phyloP scores from a whole-genome alignment of 176 grass and related monocot genomes.

The Rhynchospora tenuis region DNA sequence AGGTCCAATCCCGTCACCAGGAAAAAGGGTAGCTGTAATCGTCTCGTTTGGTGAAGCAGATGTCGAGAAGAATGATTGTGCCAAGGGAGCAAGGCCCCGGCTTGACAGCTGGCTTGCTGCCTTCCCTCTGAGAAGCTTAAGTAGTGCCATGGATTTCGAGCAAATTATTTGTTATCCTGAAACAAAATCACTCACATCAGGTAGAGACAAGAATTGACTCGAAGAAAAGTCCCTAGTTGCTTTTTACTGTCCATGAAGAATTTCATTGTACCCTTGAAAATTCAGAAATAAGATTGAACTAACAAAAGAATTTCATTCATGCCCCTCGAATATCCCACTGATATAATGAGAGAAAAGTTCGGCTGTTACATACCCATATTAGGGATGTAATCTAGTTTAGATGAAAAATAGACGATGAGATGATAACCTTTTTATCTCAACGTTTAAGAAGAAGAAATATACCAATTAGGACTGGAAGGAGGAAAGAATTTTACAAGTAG shows the following conservation, averaged over 20 bases:
- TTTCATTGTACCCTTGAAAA: neutral
- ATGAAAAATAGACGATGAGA: neutral
- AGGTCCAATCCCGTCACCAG: slow-evolving; percentile 89
- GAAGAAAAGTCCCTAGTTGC: neutral
- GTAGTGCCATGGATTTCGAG: slow-evolving; percentile 27
- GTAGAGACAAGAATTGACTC: neutral
- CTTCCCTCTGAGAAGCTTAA: slow-evolving; percentile 25
- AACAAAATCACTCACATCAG: neutral
- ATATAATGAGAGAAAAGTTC: neutral
- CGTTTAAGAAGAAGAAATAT: neutral
- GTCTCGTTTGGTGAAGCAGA: neutral
- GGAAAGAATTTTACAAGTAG: neutral
- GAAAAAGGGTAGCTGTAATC: slow-evolving; percentile 76
- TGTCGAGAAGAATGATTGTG: slow-evolving; percentile 21
- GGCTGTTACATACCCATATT: neutral
- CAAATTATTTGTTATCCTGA: slow-evolving; percentile 1
- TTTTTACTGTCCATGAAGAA: neutral
- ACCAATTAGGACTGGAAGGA: neutral
- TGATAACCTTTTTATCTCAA: neutral
- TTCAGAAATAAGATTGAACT: neutral
- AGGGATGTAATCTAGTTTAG: neutral
- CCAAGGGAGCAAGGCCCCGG: slow-evolving; percentile 14
- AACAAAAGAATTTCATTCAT: neutral
- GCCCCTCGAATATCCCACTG: neutral
- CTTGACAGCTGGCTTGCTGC: slow-evolving; percentile 14